Conservation (phyloP, 148 eudicot species). For the Hydrangea macrophylla region DNA sequence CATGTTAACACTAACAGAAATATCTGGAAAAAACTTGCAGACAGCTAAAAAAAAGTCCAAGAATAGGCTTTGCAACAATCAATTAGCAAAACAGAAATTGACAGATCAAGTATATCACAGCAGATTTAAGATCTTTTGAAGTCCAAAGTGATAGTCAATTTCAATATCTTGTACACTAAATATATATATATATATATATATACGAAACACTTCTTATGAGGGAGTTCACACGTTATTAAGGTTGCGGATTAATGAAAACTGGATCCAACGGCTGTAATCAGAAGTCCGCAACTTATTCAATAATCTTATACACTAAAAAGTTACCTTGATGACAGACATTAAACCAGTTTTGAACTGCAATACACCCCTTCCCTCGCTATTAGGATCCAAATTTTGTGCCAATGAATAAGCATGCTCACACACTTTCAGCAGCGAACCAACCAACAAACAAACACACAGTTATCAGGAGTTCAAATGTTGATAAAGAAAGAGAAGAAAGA, state of each 20-base stretch:
- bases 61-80: background rate
- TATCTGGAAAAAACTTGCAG: too few relatives aligned
- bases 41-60: background rate
- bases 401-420: slow-evolving; percentile 93
- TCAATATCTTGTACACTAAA: background rate
- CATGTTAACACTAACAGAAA: background rate
- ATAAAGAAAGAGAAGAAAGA: background rate
- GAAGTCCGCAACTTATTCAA: too few relatives aligned
- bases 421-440: slow-evolving; percentile 52
- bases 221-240: background rate
- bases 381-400: slow-evolving; percentile 97
- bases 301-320: background rate
- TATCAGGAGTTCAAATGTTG: background rate
- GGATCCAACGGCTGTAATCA: too few relatives aligned
- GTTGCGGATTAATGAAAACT: background rate
- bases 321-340: slow-evolving; percentile 98
- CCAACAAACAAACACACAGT: background rate
- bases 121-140: background rate
- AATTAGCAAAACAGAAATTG: background rate
- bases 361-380: slow-evolving; percentile 98
- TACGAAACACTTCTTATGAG: background rate
- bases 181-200: background rate
- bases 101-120: background rate
- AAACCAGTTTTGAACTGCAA: slow-evolving; percentile 97
- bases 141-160: slow-evolving; percentile 1